phyloP scores from a whole-genome alignment of 306 rosid species.

The Vigna angularis region DNA sequence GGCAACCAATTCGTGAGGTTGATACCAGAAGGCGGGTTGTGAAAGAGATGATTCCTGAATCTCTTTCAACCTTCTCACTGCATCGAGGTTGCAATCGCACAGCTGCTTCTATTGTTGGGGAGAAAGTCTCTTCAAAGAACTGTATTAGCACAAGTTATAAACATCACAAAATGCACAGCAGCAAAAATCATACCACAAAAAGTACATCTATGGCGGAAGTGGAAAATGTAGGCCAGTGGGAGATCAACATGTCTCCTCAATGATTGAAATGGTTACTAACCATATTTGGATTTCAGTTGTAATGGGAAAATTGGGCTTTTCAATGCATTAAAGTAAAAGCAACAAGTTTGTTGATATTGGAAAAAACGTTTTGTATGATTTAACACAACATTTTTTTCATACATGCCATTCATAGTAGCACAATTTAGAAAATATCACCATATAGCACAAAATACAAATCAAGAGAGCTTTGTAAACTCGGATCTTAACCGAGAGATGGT shows the following conservation, averaged over 20 bases:
- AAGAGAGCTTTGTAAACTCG: too few relatives aligned
- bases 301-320: too few relatives aligned
- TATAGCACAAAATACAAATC: conserved; percentile 5
- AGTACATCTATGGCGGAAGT: neutral
- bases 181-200: neutral
- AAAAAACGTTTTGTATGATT: too few relatives aligned
- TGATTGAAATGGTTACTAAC: conserved; percentile 76
- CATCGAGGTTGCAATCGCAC: conserved; percentile 96
- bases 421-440: conserved; percentile 34
- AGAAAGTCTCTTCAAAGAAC: conserved; percentile 85
- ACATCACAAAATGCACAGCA: conserved; percentile 24
- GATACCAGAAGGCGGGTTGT: conserved; percentile 94
- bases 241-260: conserved; percentile 63
- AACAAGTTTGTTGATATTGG: too few relatives aligned
- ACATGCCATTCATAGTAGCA: conserved; percentile 58
- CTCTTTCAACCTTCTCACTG: conserved; percentile 95
- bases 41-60: conserved; percentile 92
- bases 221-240: conserved; percentile 11
- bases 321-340: too few relatives aligned
- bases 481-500: too few relatives aligned
- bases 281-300: too few relatives aligned
- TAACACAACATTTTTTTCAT: too few relatives aligned
- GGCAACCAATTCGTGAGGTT: conserved; percentile 95
- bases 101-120: conserved; percentile 91
- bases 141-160: conserved; percentile 50